phyloP scores from a whole-genome alignment of 2,329 filamentous ascomycete genomes.

The Plectosphaerella cucumerina region DNA sequence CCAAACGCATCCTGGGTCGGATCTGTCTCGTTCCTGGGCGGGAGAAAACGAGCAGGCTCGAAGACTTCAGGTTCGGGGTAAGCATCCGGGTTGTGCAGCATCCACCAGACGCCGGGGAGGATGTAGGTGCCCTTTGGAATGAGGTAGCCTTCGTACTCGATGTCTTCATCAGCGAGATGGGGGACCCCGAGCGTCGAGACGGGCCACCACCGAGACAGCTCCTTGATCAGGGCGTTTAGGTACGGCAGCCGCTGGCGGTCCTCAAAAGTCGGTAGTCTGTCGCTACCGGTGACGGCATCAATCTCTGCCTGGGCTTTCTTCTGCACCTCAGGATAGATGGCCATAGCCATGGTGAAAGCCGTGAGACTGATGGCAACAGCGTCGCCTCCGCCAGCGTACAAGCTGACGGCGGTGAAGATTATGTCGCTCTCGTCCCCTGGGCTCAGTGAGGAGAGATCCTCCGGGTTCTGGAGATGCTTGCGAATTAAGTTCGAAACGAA shows the following conservation, averaged over 20 bases:
- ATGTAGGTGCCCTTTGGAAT: constrained; percentile 40
- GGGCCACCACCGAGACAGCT: constrained; percentile 41
- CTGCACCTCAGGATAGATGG: constrained; percentile 7
- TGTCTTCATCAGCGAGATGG: constrained; percentile 28
- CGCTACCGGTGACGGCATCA: constrained; percentile 33
- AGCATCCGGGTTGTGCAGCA: constrained; percentile 25
- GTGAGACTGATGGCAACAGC: constrained; percentile 21
- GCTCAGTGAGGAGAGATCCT: not conserved
- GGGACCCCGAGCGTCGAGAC: constrained; percentile 30
- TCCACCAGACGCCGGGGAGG: constrained; percentile 35
- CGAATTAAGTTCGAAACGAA: constrained; percentile 21
- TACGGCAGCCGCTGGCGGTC: constrained; percentile 35
- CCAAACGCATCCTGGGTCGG: constrained; percentile 33
- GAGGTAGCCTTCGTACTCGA: constrained; percentile 30
- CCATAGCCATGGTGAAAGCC: constrained; percentile 25
- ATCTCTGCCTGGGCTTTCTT: constrained; percentile 31
- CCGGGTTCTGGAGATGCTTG: constrained; percentile 1
- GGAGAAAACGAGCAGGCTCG: constrained; percentile 12
- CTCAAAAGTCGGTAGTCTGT: constrained; percentile 31
- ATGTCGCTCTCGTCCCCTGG: constrained; percentile 22
- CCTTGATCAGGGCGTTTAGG: constrained; percentile 35
- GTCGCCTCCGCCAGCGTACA: constrained; percentile 27
- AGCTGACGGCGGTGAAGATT: constrained; percentile 25
- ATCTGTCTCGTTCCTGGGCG: not conserved
- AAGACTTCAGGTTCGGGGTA: constrained; percentile 16